A percentile compares a stretch with the other conserved stretches of the same genome.
These are phyloP conservation scores for Aleurites moluccanus DNA, from an alignment of 441 rosid species.

Conservation along the genomic window DNA sequence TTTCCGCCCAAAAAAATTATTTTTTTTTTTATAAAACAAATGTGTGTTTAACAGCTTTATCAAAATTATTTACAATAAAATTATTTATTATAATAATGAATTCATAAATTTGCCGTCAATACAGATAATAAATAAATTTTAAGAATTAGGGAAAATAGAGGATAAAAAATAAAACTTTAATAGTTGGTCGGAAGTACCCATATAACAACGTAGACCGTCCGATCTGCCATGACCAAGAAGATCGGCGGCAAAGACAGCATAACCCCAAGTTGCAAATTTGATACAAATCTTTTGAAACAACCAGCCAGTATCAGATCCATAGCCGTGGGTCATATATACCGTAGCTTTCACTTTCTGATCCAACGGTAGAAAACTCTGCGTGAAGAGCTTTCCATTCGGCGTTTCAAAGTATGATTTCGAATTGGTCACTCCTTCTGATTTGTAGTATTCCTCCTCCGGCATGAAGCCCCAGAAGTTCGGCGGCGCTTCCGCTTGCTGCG, in stretches of 20 bases:
- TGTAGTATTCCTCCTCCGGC: constrained; percentile 85
- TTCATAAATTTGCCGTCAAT: no score
- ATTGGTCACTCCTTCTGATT: constrained; percentile 78
- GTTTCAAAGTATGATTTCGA: constrained; percentile 72
- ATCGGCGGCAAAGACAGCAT: constrained; percentile 91
- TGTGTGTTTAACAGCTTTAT: no score
- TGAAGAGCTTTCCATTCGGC: constrained; percentile 74
- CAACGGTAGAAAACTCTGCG: constrained; percentile 73
- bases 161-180: no score
- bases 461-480: constrained; percentile 79
- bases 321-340: constrained; percentile 83
- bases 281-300: constrained; percentile 86
- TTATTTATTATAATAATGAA: no score
- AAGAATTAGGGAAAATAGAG: no score
- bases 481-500: constrained; percentile 31
- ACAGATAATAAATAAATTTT: no score
- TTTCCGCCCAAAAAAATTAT: no score
- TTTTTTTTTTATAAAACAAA: no score
- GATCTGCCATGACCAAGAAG: constrained; percentile 92
- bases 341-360: constrained; percentile 64
- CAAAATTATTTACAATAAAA: no score
- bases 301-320: constrained; percentile 93
- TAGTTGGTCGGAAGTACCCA: constrained; percentile 41
- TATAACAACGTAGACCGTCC: constrained; percentile 82
- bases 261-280: constrained; percentile 74